phyloP scores from a whole-genome alignment of 2,329 filamentous ascomycete genomes.

The Xylaria sp. region DNA sequence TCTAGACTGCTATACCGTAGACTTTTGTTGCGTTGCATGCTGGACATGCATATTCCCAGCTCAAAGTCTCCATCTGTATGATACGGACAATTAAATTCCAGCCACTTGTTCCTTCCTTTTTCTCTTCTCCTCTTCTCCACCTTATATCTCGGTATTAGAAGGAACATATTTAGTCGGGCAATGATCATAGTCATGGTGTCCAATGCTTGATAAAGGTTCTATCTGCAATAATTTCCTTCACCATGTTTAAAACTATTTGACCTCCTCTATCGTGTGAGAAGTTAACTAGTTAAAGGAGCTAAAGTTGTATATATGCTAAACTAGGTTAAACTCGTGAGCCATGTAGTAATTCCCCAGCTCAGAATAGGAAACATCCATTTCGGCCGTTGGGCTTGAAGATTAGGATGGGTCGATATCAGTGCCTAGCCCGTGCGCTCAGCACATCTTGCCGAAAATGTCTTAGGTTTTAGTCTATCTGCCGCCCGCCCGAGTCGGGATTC shows the following conservation, averaged over 20 bases:
- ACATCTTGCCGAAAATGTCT: slow-evolving; percentile 1
- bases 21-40: neutral
- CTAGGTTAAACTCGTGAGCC: neutral
- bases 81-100: neutral
- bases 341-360: neutral
- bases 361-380: neutral
- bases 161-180: neutral
- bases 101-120: neutral
- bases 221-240: too few relatives aligned
- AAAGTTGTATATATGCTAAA: neutral
- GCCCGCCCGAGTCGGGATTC: neutral
- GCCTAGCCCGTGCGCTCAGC: neutral
- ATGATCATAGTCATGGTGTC: neutral
- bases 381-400: neutral
- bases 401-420: neutral
- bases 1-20: neutral
- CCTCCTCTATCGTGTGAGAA: neutral
- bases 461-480: neutral
- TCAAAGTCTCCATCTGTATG: neutral
- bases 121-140: neutral
- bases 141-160: neutral
- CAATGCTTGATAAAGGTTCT: neutral
- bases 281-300: too few relatives aligned
- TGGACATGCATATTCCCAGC: neutral
- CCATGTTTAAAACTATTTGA: too few relatives aligned